Percentiles rank a stretch among this genome's conserved stretches.
Conservation (phyloP, 805 yeast genomes). For the Kodamaea kaohsiungensis region DNA sequence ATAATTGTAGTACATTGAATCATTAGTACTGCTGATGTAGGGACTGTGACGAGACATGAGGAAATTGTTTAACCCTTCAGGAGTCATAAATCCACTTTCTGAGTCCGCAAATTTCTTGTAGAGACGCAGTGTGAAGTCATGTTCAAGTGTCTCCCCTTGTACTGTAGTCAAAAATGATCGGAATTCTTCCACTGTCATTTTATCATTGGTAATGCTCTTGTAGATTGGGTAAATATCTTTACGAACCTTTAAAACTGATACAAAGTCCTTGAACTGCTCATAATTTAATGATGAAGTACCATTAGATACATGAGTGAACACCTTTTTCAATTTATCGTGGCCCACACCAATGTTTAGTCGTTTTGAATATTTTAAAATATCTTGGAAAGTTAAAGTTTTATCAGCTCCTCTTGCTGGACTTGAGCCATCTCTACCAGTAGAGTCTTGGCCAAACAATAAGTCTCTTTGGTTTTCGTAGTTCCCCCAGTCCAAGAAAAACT, state of each 20-base stretch:
- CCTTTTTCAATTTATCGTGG: conserved; percentile 42
- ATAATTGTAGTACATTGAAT: conserved; percentile 23
- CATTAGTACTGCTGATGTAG: conserved; percentile 11
- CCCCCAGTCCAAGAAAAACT: conserved; percentile 47
- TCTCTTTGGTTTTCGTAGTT: conserved; percentile 29
- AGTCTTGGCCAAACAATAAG: conserved; percentile 25
- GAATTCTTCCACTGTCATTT: conserved; percentile 26
- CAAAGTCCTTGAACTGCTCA: conserved; percentile 74
- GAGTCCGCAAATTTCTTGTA: conserved; percentile 26
- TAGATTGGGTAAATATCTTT: conserved; percentile 60
- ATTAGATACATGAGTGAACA: conserved; percentile 50
- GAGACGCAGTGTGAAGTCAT: conserved; percentile 26
- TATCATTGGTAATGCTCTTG: conserved; percentile 22
- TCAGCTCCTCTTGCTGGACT: conserved; percentile 20
- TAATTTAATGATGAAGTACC: conserved; percentile 58
- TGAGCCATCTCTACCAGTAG: conserved; percentile 18
- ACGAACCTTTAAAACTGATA: conserved; percentile 63
- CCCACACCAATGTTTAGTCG: conserved; percentile 75
- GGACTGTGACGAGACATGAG: conserved; percentile 31
- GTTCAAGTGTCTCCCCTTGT: conserved; percentile 48
- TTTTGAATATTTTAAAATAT: conserved; percentile 63
- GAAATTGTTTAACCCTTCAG: conserved; percentile 29
- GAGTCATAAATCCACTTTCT: conserved; percentile 19
- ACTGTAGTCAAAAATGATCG: conserved; percentile 41
- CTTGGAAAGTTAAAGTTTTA: conserved; percentile 55